Percentiles rank a stretch among this genome's conserved stretches.
Conservation (phyloP, 164 flowering plant species). For the Vitis labrusca region DNA sequence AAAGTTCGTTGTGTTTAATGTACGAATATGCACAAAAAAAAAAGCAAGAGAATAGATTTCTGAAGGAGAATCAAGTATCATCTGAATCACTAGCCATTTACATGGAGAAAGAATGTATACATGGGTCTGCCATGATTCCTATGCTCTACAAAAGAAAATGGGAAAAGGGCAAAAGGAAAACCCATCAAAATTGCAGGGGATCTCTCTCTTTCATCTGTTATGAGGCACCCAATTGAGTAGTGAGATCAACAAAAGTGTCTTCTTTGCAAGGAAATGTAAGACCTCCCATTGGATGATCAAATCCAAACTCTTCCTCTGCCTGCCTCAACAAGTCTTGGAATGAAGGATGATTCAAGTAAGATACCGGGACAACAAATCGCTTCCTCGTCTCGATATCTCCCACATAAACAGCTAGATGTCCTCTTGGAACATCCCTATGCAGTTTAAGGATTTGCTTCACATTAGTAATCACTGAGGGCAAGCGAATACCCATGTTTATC, state of each 20-base stretch:
- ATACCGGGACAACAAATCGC: conserved; percentile 17
- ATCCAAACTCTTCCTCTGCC: conserved; percentile 27
- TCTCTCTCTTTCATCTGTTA: neutral
- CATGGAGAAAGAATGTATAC: too few species aligned
- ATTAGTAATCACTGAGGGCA: too few species aligned
- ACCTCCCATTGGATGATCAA: conserved; percentile 23
- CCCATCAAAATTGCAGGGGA: neutral
- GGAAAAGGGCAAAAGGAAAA: too few species aligned
- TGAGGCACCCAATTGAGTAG: neutral
- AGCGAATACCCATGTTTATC: too few species aligned
- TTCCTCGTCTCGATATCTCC: conserved; percentile 16
- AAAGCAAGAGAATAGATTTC: too few species aligned
- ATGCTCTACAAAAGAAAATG: too few species aligned
- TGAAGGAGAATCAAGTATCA: too few species aligned
- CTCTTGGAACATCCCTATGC: conserved; percentile 12
- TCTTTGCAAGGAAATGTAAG: conserved; percentile 25
- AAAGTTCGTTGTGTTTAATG: too few species aligned
- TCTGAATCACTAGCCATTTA: too few species aligned
- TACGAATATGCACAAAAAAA: too few species aligned
- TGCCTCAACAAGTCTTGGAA: conserved; percentile 14
- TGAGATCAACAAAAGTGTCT: conserved; percentile 15
- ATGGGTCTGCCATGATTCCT: too few species aligned
- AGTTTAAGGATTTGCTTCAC: too few species aligned
- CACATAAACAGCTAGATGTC: conserved; percentile 17
- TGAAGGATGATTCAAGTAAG: conserved; percentile 17